A percentile compares a stretch with the other conserved stretches of the same genome.
Conservation (phyloP, 2,329 filamentous ascomycete species). For the Colletotrichum coccodes region DNA sequence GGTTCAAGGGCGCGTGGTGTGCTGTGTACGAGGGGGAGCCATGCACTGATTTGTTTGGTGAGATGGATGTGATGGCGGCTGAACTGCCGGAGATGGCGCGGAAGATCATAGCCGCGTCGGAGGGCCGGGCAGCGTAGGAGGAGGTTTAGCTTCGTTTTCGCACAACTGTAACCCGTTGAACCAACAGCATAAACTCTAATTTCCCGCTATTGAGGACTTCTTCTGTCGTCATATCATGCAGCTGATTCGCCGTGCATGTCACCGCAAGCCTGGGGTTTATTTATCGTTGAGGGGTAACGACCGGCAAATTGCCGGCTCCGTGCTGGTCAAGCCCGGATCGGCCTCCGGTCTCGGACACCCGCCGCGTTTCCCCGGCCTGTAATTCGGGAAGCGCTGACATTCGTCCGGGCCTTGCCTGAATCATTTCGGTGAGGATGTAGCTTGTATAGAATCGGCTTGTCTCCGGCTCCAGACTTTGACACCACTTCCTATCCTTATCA, state of each 20-base stretch:
- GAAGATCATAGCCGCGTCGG: conserved; percentile 43
- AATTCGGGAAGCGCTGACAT: neutral
- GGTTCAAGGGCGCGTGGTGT: conserved; percentile 64
- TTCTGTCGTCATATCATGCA: neutral
- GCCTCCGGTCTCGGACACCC: conserved; percentile 24
- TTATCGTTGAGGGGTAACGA: neutral
- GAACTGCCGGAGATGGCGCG: conserved; percentile 59
- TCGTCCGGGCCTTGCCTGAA: neutral
- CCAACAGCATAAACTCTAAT: neutral
- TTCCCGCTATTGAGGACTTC: neutral
- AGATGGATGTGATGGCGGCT: conserved; percentile 62
- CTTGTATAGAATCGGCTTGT: neutral
- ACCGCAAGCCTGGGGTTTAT: neutral
- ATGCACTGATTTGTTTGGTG: conserved; percentile 59
- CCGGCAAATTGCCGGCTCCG: conserved; percentile 30
- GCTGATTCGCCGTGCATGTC: neutral
- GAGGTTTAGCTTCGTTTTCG: neutral
- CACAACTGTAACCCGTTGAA: neutral
- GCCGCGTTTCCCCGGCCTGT: neutral
- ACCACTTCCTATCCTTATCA: neutral
- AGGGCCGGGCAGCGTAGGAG: neutral
- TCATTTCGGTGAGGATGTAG: neutral
- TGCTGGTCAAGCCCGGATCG: neutral
- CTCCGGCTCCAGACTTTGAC: neutral
- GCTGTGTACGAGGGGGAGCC: conserved; percentile 62